Evolutionary conservation across 345 rosid genomes (phyloP).

Genomic region (Euclidium syriacum): DNA sequence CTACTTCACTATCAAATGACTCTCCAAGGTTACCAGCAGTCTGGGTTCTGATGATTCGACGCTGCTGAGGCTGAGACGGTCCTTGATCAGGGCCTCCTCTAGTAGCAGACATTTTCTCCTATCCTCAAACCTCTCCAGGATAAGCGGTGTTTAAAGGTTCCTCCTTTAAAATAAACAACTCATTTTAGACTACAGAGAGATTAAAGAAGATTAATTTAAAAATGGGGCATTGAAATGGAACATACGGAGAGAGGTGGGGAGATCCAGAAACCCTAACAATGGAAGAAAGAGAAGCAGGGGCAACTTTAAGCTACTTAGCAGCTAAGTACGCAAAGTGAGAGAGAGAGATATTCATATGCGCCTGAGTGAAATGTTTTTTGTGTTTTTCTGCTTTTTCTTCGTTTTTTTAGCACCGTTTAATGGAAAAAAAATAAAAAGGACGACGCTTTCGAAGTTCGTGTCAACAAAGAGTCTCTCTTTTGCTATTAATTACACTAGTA

Average conservation of each 20-base stretch:
- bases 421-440: neutral
- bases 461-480: neutral
- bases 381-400: neutral
- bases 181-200: neutral
- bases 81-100: slow-evolving; percentile 51
- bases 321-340: slow-evolving; percentile 34
- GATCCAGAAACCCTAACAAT: slow-evolving; percentile 32
- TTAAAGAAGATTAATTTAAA: neutral
- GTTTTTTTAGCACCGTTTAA: slow-evolving; percentile 4
- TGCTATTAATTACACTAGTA: neutral
- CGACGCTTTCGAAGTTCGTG: slow-evolving; percentile 20
- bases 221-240: slow-evolving; percentile 8
- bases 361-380: slow-evolving; percentile 15
- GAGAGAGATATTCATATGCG: neutral
- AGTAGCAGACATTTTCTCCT: slow-evolving; percentile 42
- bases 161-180: neutral
- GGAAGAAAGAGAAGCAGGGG: slow-evolving; percentile 14
- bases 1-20: slow-evolving; percentile 92
- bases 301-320: slow-evolving; percentile 44
- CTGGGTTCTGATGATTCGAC: slow-evolving; percentile 79
- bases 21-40: slow-evolving; percentile 94
- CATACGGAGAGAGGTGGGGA: slow-evolving; percentile 6
- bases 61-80: slow-evolving; percentile 38
- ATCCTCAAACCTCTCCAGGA: slow-evolving; percentile 19
- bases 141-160: neutral